phyloP scores from a whole-genome alignment of 2,329 filamentous ascomycete genomes.

The Alternaria sp. region DNA sequence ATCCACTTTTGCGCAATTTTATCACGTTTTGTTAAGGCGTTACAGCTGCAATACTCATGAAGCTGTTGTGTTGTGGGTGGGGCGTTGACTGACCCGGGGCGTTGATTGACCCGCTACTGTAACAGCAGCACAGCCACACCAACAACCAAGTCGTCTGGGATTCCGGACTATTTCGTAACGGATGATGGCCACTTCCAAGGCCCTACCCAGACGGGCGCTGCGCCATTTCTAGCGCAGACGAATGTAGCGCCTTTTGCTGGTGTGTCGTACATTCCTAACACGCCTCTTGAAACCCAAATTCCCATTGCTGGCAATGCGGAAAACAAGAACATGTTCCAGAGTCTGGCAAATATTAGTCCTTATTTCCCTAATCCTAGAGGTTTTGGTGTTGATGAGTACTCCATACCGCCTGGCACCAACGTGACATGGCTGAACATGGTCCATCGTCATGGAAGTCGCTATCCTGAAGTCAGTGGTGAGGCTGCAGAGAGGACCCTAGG shows the following conservation, averaged over 20 bases:
- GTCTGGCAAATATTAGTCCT: conserved; percentile 74
- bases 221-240: conserved; percentile 76
- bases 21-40: too few species aligned
- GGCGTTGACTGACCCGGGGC: too few species aligned
- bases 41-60: too few species aligned
- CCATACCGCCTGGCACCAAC: conserved; percentile 70
- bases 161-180: conserved; percentile 48
- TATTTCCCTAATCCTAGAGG: conserved; percentile 73
- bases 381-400: conserved; percentile 77
- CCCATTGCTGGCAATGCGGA: conserved; percentile 68
- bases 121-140: conserved; percentile 29
- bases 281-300: conserved; percentile 74
- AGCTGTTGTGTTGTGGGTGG: too few species aligned
- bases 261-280: conserved; percentile 71
- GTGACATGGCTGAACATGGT: conserved; percentile 77
- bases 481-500: conserved; percentile 64
- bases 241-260: conserved; percentile 69
- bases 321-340: conserved; percentile 72
- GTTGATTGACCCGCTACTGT: too few species aligned
- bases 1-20: too few species aligned
- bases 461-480: conserved; percentile 68
- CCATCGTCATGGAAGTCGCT: conserved; percentile 75
- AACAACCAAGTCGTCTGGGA: conserved; percentile 30
- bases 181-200: conserved; percentile 55
- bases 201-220: conserved; percentile 72